Percentiles rank a stretch among this genome's conserved stretches.
Evolutionary conservation across 2,329 filamentous ascomycete species (phyloP).

Genomic region (Macroventuria anomochaeta): DNA sequence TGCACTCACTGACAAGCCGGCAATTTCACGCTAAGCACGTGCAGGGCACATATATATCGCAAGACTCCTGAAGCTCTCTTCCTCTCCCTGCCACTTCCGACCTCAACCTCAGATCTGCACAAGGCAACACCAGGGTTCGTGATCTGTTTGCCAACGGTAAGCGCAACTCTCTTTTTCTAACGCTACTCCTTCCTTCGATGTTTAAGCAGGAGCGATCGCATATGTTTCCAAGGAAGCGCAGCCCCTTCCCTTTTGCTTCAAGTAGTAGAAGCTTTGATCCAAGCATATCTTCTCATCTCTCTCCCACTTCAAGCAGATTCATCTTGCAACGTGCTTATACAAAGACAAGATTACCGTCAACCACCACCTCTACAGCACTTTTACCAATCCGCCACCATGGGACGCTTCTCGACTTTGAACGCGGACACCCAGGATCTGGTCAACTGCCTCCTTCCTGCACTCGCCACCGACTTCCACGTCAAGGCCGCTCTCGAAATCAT

Average conservation of each 20-base stretch:
- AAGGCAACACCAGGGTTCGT: background rate
- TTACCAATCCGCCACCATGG: conserved; percentile 24
- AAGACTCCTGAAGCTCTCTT: background rate
- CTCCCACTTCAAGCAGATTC: background rate
- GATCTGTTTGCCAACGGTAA: conserved; percentile 1
- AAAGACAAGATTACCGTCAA: background rate
- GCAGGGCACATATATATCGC: background rate
- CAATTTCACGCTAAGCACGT: background rate
- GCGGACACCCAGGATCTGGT: conserved; percentile 42
- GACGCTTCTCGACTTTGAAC: conserved; percentile 43
- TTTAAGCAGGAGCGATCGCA: background rate
- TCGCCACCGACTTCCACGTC: conserved; percentile 36
- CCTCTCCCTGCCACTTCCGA: background rate
- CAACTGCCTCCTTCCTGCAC: conserved; percentile 38
- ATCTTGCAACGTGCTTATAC: background rate
- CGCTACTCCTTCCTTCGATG: background rate
- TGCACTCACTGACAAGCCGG: background rate
- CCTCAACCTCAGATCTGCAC: background rate
- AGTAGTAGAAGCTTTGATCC: too few relatives aligned
- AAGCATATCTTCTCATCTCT: too few relatives aligned
- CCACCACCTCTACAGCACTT: background rate
- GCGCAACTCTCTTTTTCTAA: background rate
- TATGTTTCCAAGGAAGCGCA: background rate
- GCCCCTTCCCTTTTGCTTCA: too few relatives aligned
- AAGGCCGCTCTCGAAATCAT: conserved; percentile 36